Base-by-base conservation (phyloP, 306 rosid genomes). In the Lathyrus tuberosus region DNA sequence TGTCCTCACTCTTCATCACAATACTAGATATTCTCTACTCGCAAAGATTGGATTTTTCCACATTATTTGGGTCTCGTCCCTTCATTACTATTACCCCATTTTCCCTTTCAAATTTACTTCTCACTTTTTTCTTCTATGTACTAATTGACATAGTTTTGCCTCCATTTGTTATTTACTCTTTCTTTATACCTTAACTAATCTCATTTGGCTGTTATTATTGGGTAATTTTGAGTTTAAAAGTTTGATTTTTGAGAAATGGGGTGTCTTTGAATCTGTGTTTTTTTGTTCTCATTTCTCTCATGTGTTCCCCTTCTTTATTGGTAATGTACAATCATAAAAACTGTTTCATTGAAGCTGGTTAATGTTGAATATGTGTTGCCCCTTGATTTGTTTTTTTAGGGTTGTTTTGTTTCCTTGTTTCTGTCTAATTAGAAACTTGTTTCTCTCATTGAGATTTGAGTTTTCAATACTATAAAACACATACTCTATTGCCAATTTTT, bases 321-420 rank as follows among this genome's bases (percentile, higher is more conserved):
- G 37, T 51, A 40, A 44, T 71, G 69, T 76, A 67, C 64, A 17
- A 57, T 76, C 61, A 48, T 48, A 69, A 71, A 56, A 61, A 60
- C 5, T 71, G 78, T 74, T 83, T 72, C 51, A 72, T 77, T 78
- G 79, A 78, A 43, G 69, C 66, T 49, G 83, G 82, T 77, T 78
- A 67, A 68, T 65, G 40, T 78, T 69, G 70, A 75, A 7, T 35
- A 16, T 38, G 11, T 65, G 47, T 49, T 26, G 10, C 22, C 14
- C 17, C 35, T 40, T 59, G 48, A 38, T 47, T 70, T 71, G 31
- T 31, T 42, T 35, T 24, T 15, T 47, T 6, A 22, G 30, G 72
- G 40, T 68, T 48, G 24, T 12, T 44, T 46, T 46, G 0, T n/a
- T 17, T 16, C 3, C 8, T 3, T 44, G 5, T 44, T 43, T 11